Conservation (phyloP, 2,329 filamentous ascomycete species). For the Hymenoscyphus repandus region DNA sequence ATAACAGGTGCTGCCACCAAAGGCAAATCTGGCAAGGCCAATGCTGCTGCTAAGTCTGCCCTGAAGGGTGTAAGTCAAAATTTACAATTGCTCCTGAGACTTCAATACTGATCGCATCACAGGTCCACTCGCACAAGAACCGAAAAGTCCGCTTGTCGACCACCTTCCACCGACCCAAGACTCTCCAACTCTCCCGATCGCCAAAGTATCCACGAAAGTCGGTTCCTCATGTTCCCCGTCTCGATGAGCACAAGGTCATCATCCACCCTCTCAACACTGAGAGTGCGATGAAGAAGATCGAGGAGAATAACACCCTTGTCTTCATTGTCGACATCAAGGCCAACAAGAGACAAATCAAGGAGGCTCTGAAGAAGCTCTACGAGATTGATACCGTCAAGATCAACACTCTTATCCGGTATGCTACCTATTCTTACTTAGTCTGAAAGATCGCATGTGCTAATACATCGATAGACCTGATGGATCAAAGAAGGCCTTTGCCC, state of each 20-base stretch:
- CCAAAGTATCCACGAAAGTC: constrained; percentile 98
- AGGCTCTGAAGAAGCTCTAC: constrained; percentile 97
- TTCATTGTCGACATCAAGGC: constrained; percentile 97
- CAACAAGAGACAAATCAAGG: constrained; percentile 99
- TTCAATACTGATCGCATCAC: constrained; percentile 30
- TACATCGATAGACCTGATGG: constrained; percentile 69
- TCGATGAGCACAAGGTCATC: constrained; percentile 97
- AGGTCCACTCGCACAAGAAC: constrained; percentile 77
- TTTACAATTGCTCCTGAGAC: constrained; percentile 34
- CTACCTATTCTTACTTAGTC: constrained; percentile 11
- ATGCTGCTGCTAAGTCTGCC: constrained; percentile 89
- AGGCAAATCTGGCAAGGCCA: constrained; percentile 72
- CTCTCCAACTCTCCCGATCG: constrained; percentile 79
- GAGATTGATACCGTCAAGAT: constrained; percentile 98
- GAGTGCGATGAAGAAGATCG: constrained; percentile 99
- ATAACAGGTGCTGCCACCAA: constrained; percentile 49
- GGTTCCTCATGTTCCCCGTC: constrained; percentile 79
- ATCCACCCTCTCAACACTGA: constrained; percentile 99
- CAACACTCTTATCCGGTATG: constrained; percentile 96
- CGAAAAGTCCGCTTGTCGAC: constrained; percentile 89
- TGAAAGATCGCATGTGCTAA: constrained; percentile 16
- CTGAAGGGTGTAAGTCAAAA: constrained; percentile 79
- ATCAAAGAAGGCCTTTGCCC: constrained; percentile 97
- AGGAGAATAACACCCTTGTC: constrained; percentile 99
- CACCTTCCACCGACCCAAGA: constrained; percentile 98